These are phyloP conservation scores for Hyaloperonospora arabidopsidis DNA, from an alignment of 352 stramenopile species.

Conservation along the genomic window DNA sequence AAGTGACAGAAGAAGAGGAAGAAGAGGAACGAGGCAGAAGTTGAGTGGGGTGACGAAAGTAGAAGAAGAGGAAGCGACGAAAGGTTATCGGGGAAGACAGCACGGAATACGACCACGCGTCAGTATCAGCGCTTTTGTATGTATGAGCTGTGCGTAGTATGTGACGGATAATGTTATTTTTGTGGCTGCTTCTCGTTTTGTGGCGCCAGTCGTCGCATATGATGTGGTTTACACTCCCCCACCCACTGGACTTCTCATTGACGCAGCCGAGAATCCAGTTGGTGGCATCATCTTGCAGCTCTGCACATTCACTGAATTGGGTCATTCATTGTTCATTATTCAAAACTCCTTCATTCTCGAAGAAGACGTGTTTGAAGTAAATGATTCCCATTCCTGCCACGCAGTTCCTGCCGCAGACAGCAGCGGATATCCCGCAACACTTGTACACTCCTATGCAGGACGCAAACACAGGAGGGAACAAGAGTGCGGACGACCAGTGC, in stretches of 20 bases:
- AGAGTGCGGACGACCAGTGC: constrained; percentile 28
- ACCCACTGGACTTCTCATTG: neutral
- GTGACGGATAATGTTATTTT: too few relatives aligned
- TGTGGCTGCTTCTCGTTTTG: too few relatives aligned
- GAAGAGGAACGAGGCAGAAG: neutral
- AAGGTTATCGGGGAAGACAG: too few relatives aligned
- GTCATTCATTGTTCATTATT: neutral
- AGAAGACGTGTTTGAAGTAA: constrained; percentile 1
- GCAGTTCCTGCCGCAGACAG: constrained; percentile 22
- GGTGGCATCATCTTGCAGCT: neutral
- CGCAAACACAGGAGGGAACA: constrained; percentile 11
- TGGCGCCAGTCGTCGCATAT: too few relatives aligned
- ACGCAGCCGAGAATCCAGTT: neutral
- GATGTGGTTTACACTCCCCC: too few relatives aligned
- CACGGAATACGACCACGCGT: too few relatives aligned
- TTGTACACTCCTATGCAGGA: constrained; percentile 18
- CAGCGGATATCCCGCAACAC: constrained; percentile 24
- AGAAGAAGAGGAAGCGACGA: too few relatives aligned
- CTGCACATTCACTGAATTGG: neutral
- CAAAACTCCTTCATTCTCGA: constrained; percentile 9
- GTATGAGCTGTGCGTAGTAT: too few relatives aligned
- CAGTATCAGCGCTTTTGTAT: too few relatives aligned
- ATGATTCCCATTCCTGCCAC: constrained; percentile 25
- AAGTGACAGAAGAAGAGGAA: neutral
- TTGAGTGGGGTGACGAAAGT: too few relatives aligned